Evolutionary conservation across 75 land plant species (phyloP).

Genomic region (Picea sitchensis): DNA sequence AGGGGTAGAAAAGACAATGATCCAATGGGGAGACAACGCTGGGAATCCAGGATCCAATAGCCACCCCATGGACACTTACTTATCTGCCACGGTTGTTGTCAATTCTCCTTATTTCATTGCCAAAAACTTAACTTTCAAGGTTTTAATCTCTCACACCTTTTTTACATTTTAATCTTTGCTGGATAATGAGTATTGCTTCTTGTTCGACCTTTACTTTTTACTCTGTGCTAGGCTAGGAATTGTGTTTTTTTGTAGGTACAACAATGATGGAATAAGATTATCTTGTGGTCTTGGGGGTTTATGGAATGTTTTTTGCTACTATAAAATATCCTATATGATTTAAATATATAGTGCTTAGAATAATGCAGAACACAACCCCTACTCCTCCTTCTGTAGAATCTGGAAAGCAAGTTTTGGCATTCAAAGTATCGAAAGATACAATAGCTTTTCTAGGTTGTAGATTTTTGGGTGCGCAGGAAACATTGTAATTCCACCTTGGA

Average conservation of each 20-base stretch:
- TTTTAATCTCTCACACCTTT: not conserved
- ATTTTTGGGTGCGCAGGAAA: slow-evolving; percentile 19
- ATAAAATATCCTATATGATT: not conserved
- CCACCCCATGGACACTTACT: slow-evolving; percentile 27
- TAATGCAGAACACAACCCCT: slow-evolving; percentile 20
- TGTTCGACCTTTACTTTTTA: not conserved
- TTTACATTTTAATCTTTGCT: not conserved
- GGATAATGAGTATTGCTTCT: not conserved
- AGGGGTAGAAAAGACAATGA: slow-evolving; percentile 21
- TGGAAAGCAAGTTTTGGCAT: slow-evolving; percentile 20
- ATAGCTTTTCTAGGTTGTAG: slow-evolving; percentile 14
- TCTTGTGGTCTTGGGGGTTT: not conserved
- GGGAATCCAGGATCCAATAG: too few species aligned
- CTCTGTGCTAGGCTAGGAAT: not conserved
- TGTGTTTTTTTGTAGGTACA: not conserved
- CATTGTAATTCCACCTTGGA: slow-evolving; percentile 19
- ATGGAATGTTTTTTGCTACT: not conserved
- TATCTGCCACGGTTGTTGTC: slow-evolving; percentile 27
- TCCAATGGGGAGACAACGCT: slow-evolving; percentile 33
- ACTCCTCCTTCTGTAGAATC: slow-evolving; percentile 19
- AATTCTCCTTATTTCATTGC: slow-evolving; percentile 42
- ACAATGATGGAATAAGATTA: not conserved
- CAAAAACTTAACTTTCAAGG: slow-evolving; percentile 45
- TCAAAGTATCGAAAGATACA: slow-evolving; percentile 21
- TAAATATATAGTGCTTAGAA: not conserved